Percentiles rank a stretch among this genome's conserved stretches.
These are phyloP conservation scores for Penicillium sp. DNA, from an alignment of 2,329 filamentous ascomycete genomes.

Conservation along the genomic window DNA sequence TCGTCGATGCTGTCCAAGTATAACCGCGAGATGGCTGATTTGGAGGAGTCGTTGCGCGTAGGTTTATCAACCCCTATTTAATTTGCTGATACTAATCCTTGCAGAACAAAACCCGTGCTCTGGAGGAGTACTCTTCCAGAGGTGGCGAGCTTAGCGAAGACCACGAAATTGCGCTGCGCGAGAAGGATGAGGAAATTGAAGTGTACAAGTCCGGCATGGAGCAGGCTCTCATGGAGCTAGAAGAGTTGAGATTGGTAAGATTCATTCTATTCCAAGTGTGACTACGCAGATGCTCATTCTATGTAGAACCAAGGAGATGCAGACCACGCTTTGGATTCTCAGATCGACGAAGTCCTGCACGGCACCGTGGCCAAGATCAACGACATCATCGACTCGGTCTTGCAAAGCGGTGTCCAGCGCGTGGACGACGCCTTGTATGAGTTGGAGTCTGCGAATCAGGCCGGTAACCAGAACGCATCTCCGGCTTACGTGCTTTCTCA, in stretches of 20 bases:
- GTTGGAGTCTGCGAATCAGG: slow-evolving; percentile 95
- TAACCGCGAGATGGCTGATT: slow-evolving; percentile 93
- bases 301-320: slow-evolving; percentile 63
- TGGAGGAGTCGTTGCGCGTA: slow-evolving; percentile 78
- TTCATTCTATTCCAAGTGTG: not conserved
- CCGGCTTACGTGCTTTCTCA: slow-evolving; percentile 93
- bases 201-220: slow-evolving; percentile 99
- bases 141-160: slow-evolving; percentile 78
- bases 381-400: slow-evolving; percentile 93
- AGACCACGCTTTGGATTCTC: slow-evolving; percentile 78
- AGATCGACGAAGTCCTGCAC: slow-evolving; percentile 84
- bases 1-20: slow-evolving; percentile 93
- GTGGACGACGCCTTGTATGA: slow-evolving; percentile 97
- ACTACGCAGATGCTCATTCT: not conserved
- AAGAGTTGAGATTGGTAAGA: slow-evolving; percentile 67
- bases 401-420: slow-evolving; percentile 86
- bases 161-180: slow-evolving; percentile 76
- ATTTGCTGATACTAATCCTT: slow-evolving; percentile 10
- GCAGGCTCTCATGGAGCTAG: slow-evolving; percentile 86
- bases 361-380: slow-evolving; percentile 90
- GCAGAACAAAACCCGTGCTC: slow-evolving; percentile 78
- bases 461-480: slow-evolving; percentile 95
- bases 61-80: slow-evolving; percentile 14
- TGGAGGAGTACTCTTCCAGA: slow-evolving; percentile 78
- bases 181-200: slow-evolving; percentile 97